Base-by-base conservation (phyloP, 2,329 filamentous ascomycete species). In the Xylariaceae sp. region DNA sequence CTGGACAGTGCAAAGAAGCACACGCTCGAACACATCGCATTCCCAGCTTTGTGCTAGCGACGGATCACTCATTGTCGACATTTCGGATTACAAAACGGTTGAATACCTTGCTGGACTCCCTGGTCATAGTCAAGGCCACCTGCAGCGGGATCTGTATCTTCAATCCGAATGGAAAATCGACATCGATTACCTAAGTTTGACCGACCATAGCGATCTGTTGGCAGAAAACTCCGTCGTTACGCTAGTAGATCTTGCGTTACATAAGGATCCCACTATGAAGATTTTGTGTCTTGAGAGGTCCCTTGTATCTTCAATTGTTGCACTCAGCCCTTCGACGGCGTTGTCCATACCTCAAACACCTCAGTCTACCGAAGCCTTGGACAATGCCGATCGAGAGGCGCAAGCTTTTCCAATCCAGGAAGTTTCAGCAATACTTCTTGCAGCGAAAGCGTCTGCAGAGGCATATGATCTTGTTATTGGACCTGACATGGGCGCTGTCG, bases 151-250 rank as follows among this genome's bases (percentile, higher is more conserved):
- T 36, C 17, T 43, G 14, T 49, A 34, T 33, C 14, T 34, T 22
- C 42, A 49, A 28, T 9, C 33, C 6, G 47, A 49, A 7, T 49
- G 47, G 47, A 43, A 49, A 17, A n/a, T 49, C 7, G 47, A 49
- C 16, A 18, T 13, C 13, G 39, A 49, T n/a, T 49, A 49, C 28
- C 39, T 49, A 11, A 18, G 9, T 5, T 43, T 19, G 47, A 40
- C 39, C 17, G 9, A 44, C 6, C 16, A 44, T 5, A 40, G 18
- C 6, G 22, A 22, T n/a, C 10, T n/a, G 11, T 22, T 43, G 1
- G 12, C 38, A 28, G 22, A 9, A 13, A 6, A 34, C 5, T 9
- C 38, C 38, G 9, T 49, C n/a, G 2, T n/a, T 19, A 19, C 33
- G 10, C 14, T 38, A 19, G 41, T 38, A 5, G 47, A 49, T 9